Conservation (phyloP, 345 rosid genomes). For the Dimocarpus longan region DNA sequence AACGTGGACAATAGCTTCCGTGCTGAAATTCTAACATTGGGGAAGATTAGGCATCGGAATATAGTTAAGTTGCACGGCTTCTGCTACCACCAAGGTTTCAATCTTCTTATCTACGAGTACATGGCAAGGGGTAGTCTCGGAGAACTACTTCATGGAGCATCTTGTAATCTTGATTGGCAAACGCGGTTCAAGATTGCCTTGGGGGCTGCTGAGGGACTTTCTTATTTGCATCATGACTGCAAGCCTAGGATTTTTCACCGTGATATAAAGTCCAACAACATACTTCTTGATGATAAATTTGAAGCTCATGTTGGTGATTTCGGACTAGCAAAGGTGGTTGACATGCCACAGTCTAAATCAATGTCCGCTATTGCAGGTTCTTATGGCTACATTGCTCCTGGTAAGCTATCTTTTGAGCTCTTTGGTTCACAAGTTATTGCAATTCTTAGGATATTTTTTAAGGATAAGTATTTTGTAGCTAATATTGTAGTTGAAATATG, state of each 20-base stretch:
- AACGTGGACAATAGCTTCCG: constrained; percentile 77
- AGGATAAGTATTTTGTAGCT: background rate
- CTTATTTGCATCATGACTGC: constrained; percentile 91
- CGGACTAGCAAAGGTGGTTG: constrained; percentile 88
- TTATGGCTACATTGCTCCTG: constrained; percentile 97
- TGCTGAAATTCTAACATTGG: constrained; percentile 80
- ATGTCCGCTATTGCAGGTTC: constrained; percentile 98
- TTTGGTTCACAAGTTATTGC: background rate
- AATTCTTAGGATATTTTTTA: background rate
- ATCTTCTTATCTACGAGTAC: constrained; percentile 77
- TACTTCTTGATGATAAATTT: constrained; percentile 71
- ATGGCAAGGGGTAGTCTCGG: constrained; percentile 78
- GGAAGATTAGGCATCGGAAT: constrained; percentile 84
- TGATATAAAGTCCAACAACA: constrained; percentile 83
- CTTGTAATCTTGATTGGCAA: constrained; percentile 66
- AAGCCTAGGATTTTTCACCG: constrained; percentile 89
- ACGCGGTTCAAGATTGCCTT: constrained; percentile 77
- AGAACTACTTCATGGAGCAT: constrained; percentile 63
- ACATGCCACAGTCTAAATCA: constrained; percentile 86
- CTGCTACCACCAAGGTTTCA: constrained; percentile 83
- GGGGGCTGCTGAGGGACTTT: constrained; percentile 81
- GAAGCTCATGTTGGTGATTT: constrained; percentile 97
- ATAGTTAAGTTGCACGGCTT: constrained; percentile 94
- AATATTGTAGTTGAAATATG: background rate
- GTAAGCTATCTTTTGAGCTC: constrained; percentile 32